Base-by-base conservation (phyloP, 2,329 filamentous ascomycete species). In the Lachnellula arida region DNA sequence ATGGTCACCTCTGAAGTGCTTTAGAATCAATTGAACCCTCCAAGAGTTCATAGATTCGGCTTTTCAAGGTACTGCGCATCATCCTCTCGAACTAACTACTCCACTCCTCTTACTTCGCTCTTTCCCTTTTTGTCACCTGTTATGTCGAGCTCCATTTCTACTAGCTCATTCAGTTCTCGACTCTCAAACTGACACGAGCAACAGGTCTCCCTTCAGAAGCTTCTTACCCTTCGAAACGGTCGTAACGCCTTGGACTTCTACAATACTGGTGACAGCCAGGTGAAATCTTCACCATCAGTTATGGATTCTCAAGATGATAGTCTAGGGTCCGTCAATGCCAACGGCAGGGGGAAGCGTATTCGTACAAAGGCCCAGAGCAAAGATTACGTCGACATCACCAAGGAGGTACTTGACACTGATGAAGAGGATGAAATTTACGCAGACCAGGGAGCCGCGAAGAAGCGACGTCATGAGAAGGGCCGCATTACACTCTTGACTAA, bases 151-250 rank as follows among this genome's bases (percentile, higher is more conserved):
- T 32, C 25, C 25, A 14, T 46, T 22, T 17, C 14, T 46, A n/a
- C 35, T 34, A 49, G 32, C 34, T 35, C 15, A 35, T 17, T n/a
- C 34, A 48, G 9, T 17, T 40, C 12, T 28, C 22, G 17, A 40
- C 15, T n/a, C 35, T 28, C 25, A 32, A 14, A 46, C 42, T 55
- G 39, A 55, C 34, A n/a, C 34, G 42, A 51, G 39, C 12, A 40
- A 40, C 46, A 82, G 79, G 67, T 81, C 11, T 63, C 72, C 14
- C 74, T 77, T 34, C 69, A 76, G 35, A 67, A 75, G 34, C 69
- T 82, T 3, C 60, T 78, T 12, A 59, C 68, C 2, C 70, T 77
- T 28, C 67, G 73, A 9, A 77, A 79, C 65, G 79, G 80, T 17
- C 64, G 70, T 47, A 69, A 71, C 57, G 76, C 77, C 17, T 68